phyloP scores from a whole-genome alignment of 106 monocot genomes.

The Apostasia shenzhenica region DNA sequence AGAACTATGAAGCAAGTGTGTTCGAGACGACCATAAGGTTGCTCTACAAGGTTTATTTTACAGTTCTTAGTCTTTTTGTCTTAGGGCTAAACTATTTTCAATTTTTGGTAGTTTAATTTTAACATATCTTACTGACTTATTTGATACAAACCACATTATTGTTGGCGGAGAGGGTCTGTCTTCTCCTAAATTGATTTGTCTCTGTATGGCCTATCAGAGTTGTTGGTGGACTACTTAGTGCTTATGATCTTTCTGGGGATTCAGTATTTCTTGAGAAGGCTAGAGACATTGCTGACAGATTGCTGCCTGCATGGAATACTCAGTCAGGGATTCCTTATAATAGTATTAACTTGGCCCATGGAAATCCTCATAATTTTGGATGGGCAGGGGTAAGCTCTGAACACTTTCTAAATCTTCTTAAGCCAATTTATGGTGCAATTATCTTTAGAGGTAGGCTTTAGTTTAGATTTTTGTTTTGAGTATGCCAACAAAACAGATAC shows the following conservation, averaged over 20 bases:
- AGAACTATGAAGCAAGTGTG: conserved; percentile 64
- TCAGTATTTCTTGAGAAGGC: conserved; percentile 58
- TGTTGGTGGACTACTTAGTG: conserved; percentile 64
- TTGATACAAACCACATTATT: neutral
- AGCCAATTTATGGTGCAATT: neutral
- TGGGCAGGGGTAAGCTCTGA: conserved; percentile 24
- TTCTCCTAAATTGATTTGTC: neutral
- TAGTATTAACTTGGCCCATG: conserved; percentile 51
- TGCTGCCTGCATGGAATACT: conserved; percentile 61
- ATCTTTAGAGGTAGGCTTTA: too few relatives aligned
- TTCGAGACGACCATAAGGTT: conserved; percentile 75
- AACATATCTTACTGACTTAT: neutral
- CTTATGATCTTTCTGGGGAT: conserved; percentile 60
- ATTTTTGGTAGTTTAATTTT: neutral
- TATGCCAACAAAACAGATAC: too few relatives aligned
- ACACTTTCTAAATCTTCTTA: neutral
- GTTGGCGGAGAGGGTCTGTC: neutral
- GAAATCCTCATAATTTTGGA: conserved; percentile 49
- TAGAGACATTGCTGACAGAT: conserved; percentile 48
- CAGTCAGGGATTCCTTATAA: conserved; percentile 55
- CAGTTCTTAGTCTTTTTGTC: conserved; percentile 9
- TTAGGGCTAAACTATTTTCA: neutral
- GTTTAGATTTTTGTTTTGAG: too few relatives aligned
- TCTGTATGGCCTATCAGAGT: conserved; percentile 26
- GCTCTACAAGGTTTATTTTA: conserved; percentile 23